A percentile compares a stretch with the other conserved stretches of the same genome.
Evolutionary conservation across 2,329 filamentous ascomycete genomes (phyloP).

Genomic region (Trichocomaceae sp.): DNA sequence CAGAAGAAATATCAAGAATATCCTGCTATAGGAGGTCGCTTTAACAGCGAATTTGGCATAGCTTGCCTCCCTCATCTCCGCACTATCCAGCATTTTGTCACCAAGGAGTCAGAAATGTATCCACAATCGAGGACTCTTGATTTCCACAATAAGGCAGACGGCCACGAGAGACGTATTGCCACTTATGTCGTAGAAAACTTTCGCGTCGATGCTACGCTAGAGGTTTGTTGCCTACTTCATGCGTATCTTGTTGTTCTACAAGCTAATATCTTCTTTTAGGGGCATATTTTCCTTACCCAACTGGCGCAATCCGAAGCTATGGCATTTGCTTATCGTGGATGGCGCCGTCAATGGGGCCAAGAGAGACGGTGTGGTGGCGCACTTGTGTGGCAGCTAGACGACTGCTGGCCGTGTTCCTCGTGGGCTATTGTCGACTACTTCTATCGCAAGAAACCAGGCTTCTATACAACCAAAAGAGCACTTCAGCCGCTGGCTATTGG

Average conservation of each 20-base stretch:
- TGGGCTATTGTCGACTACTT: slow-evolving; percentile 60
- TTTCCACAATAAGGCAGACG: slow-evolving; percentile 85
- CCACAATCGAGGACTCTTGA: slow-evolving; percentile 73
- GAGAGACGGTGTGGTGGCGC: slow-evolving; percentile 23
- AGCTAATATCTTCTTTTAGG: not conserved
- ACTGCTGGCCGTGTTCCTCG: slow-evolving; percentile 54
- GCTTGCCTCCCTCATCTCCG: slow-evolving; percentile 60
- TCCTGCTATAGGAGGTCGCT: slow-evolving; percentile 63
- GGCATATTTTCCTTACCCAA: slow-evolving; percentile 38
- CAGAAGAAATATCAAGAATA: slow-evolving; percentile 78
- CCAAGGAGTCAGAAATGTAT: slow-evolving; percentile 58
- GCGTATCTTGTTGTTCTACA: not conserved
- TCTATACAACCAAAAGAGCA: slow-evolving; percentile 54
- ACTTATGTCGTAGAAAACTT: slow-evolving; percentile 48
- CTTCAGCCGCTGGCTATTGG: slow-evolving; percentile 52
- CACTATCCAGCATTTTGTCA: slow-evolving; percentile 61
- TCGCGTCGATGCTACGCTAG: slow-evolving; percentile 18
- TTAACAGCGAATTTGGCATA: slow-evolving; percentile 87
- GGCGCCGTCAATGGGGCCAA: slow-evolving; percentile 26
- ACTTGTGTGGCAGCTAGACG: slow-evolving; percentile 31
- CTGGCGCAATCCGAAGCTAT: slow-evolving; percentile 50
- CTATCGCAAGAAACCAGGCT: slow-evolving; percentile 54
- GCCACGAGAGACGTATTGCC: slow-evolving; percentile 71
- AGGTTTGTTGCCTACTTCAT: slow-evolving; percentile 55
- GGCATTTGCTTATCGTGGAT: slow-evolving; percentile 48